These are phyloP conservation scores for Isoetes taiwanensis DNA, from an alignment of 75 land plant species.

Conservation along the genomic window DNA sequence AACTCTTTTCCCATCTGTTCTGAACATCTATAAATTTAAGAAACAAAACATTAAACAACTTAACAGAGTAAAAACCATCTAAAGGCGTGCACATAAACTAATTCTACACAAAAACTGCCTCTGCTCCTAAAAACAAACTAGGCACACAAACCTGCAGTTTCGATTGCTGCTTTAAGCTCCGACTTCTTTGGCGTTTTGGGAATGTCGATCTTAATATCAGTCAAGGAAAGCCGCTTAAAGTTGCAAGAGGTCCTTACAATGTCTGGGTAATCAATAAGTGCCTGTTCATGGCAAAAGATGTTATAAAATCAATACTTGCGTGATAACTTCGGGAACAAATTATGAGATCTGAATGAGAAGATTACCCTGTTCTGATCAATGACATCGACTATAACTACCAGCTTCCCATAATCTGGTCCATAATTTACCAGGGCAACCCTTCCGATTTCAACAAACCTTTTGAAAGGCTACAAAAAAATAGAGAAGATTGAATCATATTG, in stretches of 20 bases:
- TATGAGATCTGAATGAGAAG: no score
- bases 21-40: slow-evolving; percentile 56
- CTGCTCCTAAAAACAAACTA: neutral
- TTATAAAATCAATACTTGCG: no score
- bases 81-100: no score
- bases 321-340: no score
- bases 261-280: slow-evolving; percentile 68
- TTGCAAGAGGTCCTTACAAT: slow-evolving; percentile 65
- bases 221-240: slow-evolving; percentile 69
- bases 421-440: slow-evolving; percentile 43
- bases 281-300: no score
- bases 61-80: no score
- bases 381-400: slow-evolving; percentile 57
- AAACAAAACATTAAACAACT: no score
- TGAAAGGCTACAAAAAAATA: no score
- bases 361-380: slow-evolving; percentile 47
- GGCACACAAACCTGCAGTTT: slow-evolving; percentile 35
- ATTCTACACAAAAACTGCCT: no score
- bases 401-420: slow-evolving; percentile 45
- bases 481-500: no score
- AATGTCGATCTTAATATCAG: slow-evolving; percentile 68
- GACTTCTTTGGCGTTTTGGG: slow-evolving; percentile 55
- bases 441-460: slow-evolving; percentile 54
- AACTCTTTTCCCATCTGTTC: slow-evolving; percentile 72
- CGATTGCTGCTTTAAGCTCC: slow-evolving; percentile 43